These are phyloP conservation scores for Colletotrichum sublineola DNA, from an alignment of 2,329 filamentous ascomycete species.

Conservation along the genomic window DNA sequence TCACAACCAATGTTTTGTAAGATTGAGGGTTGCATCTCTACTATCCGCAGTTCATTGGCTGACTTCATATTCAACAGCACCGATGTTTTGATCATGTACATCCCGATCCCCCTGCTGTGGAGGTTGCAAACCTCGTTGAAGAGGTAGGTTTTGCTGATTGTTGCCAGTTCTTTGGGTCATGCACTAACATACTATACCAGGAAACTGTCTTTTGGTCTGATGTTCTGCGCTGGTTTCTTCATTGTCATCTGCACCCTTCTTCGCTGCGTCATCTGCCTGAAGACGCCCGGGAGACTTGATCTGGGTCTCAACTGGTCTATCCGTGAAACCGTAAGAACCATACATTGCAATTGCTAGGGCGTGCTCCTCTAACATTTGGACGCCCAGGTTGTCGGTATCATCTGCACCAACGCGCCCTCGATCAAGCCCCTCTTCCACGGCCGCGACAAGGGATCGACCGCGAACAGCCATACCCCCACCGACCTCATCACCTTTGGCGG, in stretches of 20 bases:
- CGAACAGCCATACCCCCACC: constrained; percentile 20
- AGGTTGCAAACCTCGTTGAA: constrained; percentile 32
- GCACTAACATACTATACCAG: neutral
- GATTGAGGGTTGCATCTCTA: neutral
- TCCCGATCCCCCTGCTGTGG: constrained; percentile 34
- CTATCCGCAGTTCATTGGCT: too few relatives aligned
- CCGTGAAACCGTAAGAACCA: constrained; percentile 35
- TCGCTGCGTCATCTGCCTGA: constrained; percentile 38
- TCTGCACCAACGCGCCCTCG: constrained; percentile 38
- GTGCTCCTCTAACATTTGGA: neutral
- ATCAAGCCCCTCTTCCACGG: constrained; percentile 34
- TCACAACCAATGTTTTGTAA: constrained; percentile 32
- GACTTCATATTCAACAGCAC: neutral
- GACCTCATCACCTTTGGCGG: constrained; percentile 35
- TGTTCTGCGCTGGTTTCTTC: constrained; percentile 44
- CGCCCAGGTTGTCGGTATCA: constrained; percentile 25
- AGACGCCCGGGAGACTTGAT: constrained; percentile 33
- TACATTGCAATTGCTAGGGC: neutral
- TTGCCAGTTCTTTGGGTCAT: too few relatives aligned
- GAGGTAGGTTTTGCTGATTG: constrained; percentile 12
- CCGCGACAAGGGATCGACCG: constrained; percentile 22
- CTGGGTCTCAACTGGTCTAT: constrained; percentile 40
- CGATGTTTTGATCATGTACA: constrained; percentile 37
- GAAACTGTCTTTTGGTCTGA: constrained; percentile 40
- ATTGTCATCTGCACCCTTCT: constrained; percentile 42